Conservation (phyloP, 352 stramenopile species). For the Pythium apleroticum region DNA sequence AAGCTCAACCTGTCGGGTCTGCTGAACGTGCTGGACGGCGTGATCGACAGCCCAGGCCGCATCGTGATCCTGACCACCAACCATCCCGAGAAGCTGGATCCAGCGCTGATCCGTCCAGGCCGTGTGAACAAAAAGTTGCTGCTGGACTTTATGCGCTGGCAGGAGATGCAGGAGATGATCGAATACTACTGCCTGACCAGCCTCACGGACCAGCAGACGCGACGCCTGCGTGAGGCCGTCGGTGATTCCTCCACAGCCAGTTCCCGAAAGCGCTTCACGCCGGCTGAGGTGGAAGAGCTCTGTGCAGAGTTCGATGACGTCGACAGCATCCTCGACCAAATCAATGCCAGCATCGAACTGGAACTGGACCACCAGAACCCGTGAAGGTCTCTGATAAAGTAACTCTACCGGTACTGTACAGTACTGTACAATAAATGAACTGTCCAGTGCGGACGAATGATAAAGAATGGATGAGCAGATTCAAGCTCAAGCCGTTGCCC, state of each 20-base stretch:
- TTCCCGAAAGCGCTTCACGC: conserved; percentile 22
- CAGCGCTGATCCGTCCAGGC: background rate
- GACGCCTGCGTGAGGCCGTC: background rate
- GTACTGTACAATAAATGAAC: background rate
- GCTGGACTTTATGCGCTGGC: background rate
- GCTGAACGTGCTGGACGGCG: background rate
- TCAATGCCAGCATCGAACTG: background rate
- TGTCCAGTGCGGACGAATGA: background rate
- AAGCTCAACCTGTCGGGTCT: background rate
- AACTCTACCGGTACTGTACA: background rate
- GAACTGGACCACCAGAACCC: background rate
- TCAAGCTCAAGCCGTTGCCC: background rate
- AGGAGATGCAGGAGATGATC: background rate
- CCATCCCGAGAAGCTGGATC: conserved; percentile 1
- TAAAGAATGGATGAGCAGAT: background rate
- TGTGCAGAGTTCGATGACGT: conserved; percentile 39
- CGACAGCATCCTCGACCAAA: background rate
- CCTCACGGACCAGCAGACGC: conserved; percentile 30
- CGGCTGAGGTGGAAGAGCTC: conserved; percentile 47
- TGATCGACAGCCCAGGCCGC: conserved; percentile 1
- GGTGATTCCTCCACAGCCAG: conserved; percentile 15
- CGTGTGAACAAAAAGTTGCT: conserved; percentile 1
- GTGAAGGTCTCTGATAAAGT: background rate
- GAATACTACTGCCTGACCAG: conserved; percentile 26
- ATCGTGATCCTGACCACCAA: conserved; percentile 3